phyloP scores from a whole-genome alignment of 2,329 filamentous ascomycete genomes.

The Ambrosiella xylebori region DNA sequence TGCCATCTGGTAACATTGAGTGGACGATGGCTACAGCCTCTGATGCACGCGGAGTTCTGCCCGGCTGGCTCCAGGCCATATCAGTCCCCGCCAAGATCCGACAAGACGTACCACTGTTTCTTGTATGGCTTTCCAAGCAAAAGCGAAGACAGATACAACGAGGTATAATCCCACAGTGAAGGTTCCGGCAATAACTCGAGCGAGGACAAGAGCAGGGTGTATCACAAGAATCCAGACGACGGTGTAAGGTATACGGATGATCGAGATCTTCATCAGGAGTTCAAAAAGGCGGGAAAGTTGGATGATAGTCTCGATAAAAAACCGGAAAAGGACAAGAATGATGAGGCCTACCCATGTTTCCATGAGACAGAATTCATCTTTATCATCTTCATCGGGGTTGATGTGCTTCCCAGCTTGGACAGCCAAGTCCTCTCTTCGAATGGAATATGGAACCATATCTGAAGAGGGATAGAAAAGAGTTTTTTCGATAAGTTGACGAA shows the following conservation, averaged over 20 bases:
- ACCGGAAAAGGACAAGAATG: conserved; percentile 3
- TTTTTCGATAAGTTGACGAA: neutral
- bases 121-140: conserved; percentile 40
- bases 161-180: conserved; percentile 9
- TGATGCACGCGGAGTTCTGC: conserved; percentile 50
- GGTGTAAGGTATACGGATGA: conserved; percentile 1
- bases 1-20: conserved; percentile 33
- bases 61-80: conserved; percentile 46
- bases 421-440: no score
- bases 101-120: conserved; percentile 54
- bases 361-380: conserved; percentile 6
- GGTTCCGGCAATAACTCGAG: conserved; percentile 5
- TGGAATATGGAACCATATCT: neutral
- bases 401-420: no score
- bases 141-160: conserved; percentile 7
- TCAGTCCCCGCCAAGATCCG: conserved; percentile 44
- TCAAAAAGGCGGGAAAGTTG: conserved; percentile 6
- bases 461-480: neutral
- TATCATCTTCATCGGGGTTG: neutral
- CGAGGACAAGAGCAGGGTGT: neutral
- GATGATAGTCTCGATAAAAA: conserved; percentile 6
- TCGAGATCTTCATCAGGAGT: neutral
- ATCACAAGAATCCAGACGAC: neutral
- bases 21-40: conserved; percentile 68
- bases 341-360: conserved; percentile 12